Evolutionary conservation across 2,329 filamentous ascomycete genomes (phyloP).

Genomic region (Stagonosporopsis tanaceti): DNA sequence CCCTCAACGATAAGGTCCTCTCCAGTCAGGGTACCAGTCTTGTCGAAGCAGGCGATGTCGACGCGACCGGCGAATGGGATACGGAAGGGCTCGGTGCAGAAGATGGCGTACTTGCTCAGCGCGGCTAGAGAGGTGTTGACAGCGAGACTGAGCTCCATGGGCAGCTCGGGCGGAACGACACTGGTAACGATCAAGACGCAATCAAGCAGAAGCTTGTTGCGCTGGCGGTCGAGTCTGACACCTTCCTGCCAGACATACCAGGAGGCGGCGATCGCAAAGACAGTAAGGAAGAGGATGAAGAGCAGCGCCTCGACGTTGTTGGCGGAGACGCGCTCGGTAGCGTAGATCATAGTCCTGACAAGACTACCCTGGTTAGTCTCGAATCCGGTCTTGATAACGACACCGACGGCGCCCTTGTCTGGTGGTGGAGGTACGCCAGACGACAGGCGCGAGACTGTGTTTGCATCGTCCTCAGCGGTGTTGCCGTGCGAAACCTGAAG

Average conservation of each 20-base stretch:
- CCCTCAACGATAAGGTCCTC: conserved; percentile 97
- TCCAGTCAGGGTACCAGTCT: conserved; percentile 95
- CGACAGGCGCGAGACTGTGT: conserved; percentile 68
- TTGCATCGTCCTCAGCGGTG: conserved; percentile 70
- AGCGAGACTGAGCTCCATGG: conserved; percentile 96
- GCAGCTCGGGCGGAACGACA: conserved; percentile 96
- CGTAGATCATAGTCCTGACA: conserved; percentile 99
- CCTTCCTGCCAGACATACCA: conserved; percentile 99
- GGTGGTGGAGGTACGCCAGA: conserved; percentile 85
- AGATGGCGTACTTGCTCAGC: conserved; percentile 93
- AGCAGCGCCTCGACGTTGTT: conserved; percentile 96
- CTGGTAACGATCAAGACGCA: conserved; percentile 98
- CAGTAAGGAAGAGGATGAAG: conserved; percentile 94
- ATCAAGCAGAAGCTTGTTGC: conserved; percentile 95
- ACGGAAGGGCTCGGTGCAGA: conserved; percentile 98
- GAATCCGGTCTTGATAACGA: conserved; percentile 97
- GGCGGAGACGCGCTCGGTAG: conserved; percentile 97
- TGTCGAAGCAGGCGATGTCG: conserved; percentile 97
- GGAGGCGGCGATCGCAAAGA: conserved; percentile 95
- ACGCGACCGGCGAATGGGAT: conserved; percentile 96
- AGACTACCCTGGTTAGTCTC: conserved; percentile 98
- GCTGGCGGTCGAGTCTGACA: conserved; percentile 91
- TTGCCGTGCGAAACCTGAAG: conserved; percentile 92
- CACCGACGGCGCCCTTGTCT: conserved; percentile 90
- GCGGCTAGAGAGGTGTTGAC: conserved; percentile 98